These are phyloP conservation scores for Globisporangium echinulatum DNA, from an alignment of 352 stramenopile genomes.

Conservation along the genomic window DNA sequence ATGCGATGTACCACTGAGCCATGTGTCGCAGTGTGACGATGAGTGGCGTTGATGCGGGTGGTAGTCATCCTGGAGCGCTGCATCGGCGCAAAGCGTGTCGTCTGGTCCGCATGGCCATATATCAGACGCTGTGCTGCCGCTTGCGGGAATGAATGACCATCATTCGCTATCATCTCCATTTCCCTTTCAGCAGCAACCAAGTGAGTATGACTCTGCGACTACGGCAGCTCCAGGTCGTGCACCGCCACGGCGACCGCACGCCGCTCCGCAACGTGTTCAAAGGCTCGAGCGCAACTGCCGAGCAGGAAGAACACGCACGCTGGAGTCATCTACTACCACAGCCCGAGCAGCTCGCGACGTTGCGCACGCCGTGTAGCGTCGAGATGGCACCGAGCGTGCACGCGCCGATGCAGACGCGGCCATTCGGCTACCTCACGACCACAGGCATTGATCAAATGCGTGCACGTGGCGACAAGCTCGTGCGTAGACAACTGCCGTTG, in stretches of 20 bases:
- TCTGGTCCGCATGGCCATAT: too few relatives aligned
- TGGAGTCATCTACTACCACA: constrained; percentile 41
- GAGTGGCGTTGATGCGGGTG: too few relatives aligned
- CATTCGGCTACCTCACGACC: constrained; percentile 64
- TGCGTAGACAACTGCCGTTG: constrained; percentile 10
- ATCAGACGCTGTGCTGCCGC: too few relatives aligned
- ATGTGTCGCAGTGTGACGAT: too few relatives aligned
- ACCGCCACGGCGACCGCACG: constrained; percentile 76
- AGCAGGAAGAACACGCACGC: constrained; percentile 29
- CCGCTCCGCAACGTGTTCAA: constrained; percentile 67
- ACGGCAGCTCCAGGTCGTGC: constrained; percentile 71
- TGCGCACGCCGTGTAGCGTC: constrained; percentile 27
- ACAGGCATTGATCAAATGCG: constrained; percentile 67
- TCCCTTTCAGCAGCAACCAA: background rate
- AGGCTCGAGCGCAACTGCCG: constrained; percentile 19
- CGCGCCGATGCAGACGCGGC: constrained; percentile 38
- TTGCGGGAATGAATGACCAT: too few relatives aligned
- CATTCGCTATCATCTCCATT: too few relatives aligned
- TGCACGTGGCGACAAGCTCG: constrained; percentile 37
- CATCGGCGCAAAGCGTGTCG: background rate
- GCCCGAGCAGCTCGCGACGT: constrained; percentile 23
- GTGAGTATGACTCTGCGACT: constrained; percentile 23
- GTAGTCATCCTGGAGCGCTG: background rate
- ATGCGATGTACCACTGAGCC: too few relatives aligned
- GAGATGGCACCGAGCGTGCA: constrained; percentile 14